Evolutionary conservation across 805 yeast species (phyloP).

Genomic region (Jamesozyma jinghongensis): DNA sequence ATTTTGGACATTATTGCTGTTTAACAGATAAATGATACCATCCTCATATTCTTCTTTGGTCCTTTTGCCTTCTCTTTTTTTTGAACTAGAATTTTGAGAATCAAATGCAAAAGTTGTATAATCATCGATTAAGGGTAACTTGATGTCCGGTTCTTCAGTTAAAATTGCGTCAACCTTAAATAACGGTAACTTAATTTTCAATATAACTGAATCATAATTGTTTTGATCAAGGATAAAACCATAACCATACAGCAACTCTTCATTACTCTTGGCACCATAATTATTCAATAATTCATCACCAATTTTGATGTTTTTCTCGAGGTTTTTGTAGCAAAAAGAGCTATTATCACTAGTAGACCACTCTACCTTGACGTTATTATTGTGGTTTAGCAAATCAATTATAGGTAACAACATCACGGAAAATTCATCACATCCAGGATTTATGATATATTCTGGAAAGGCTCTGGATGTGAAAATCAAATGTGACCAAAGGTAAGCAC

Average conservation of each 20-base stretch:
- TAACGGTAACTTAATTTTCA: conserved; percentile 44
- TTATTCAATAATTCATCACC: conserved; percentile 59
- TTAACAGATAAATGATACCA: conserved; percentile 31
- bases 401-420: conserved; percentile 69
- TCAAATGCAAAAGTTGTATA: conserved; percentile 35
- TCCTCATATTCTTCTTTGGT: conserved; percentile 15
- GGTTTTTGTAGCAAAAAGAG: conserved; percentile 43
- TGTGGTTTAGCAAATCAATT: conserved; percentile 71
- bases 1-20: conserved; percentile 11
- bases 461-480: conserved; percentile 67
- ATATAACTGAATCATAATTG: conserved; percentile 52
- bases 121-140: conserved; percentile 32
- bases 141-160: conserved; percentile 28
- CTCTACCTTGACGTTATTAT: conserved; percentile 49
- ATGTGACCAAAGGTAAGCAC: conserved; percentile 68
- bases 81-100: not conserved
- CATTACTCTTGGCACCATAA: conserved; percentile 87
- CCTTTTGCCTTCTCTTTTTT: conserved; percentile 2
- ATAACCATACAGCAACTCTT: conserved; percentile 73
- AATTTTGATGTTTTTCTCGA: conserved; percentile 12
- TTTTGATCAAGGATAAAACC: conserved; percentile 41
- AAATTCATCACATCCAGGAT: conserved; percentile 26
- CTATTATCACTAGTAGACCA: conserved; percentile 41
- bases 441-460: conserved; percentile 52
- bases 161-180: conserved; percentile 25